These are phyloP conservation scores for Linum usitatissimum DNA, from an alignment of 345 rosid species.

Conservation along the genomic window DNA sequence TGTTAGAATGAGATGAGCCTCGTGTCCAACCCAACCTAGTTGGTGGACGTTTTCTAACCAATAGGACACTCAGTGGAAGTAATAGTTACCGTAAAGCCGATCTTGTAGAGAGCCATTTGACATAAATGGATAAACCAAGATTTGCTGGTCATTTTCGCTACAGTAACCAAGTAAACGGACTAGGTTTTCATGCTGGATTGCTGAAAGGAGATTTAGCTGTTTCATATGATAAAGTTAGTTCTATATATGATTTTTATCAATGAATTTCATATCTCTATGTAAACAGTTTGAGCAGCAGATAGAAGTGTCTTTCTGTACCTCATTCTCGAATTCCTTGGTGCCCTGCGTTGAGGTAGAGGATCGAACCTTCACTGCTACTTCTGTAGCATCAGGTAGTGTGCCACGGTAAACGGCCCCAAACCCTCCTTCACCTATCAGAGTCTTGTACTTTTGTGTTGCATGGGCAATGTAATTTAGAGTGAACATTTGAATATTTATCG, in stretches of 20 bases:
- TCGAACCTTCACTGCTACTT: slow-evolving; percentile 30
- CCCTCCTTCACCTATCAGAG: slow-evolving; percentile 24
- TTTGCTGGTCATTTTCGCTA: slow-evolving; percentile 57
- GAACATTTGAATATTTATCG: slow-evolving; percentile 34
- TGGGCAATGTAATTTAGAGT: slow-evolving; percentile 35
- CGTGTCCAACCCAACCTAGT: neutral
- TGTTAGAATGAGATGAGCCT: slow-evolving; percentile 8
- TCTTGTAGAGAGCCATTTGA: slow-evolving; percentile 66
- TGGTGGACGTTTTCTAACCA: no score
- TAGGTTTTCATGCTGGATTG: slow-evolving; percentile 47
- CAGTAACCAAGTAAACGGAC: slow-evolving; percentile 66
- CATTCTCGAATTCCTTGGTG: slow-evolving; percentile 24
- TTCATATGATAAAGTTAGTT: slow-evolving; percentile 6
- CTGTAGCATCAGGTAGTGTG: slow-evolving; percentile 19
- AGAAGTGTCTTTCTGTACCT: slow-evolving; percentile 12
- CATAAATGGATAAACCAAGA: slow-evolving; percentile 62
- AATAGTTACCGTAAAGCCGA: slow-evolving; percentile 50
- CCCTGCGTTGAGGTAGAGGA: slow-evolving; percentile 26
- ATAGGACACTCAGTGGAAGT: neutral
- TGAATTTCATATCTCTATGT: neutral
- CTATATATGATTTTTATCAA: neutral
- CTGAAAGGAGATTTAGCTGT: slow-evolving; percentile 61
- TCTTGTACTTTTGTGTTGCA: slow-evolving; percentile 34
- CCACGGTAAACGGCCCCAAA: slow-evolving; percentile 26
- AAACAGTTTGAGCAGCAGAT: neutral